Conservation (phyloP, 495 filamentous ascomycete species). For the Hypoxylon fuscum region DNA sequence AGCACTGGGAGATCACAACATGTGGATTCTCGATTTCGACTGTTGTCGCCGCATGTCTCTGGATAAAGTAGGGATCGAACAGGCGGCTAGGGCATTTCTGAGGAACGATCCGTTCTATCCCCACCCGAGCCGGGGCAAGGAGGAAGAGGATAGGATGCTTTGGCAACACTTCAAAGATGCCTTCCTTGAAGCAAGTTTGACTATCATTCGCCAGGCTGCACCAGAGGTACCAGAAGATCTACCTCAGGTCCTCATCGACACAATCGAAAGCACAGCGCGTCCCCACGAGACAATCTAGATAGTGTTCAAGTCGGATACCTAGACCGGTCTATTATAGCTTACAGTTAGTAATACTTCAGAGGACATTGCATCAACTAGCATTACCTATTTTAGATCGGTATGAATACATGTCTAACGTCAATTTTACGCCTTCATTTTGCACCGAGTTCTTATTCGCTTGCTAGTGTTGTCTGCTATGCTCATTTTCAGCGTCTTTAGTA, state of each 20-base stretch:
- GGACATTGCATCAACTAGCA: too few species aligned
- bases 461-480: too few species aligned
- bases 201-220: slow-evolving; percentile 13
- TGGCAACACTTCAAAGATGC: slow-evolving; percentile 47
- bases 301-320: too few species aligned
- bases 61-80: slow-evolving; percentile 43
- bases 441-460: too few species aligned
- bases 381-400: too few species aligned
- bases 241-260: slow-evolving; percentile 1
- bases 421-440: too few species aligned
- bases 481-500: too few species aligned
- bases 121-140: slow-evolving; percentile 35
- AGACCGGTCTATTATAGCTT: too few species aligned
- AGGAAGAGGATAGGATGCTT: slow-evolving; percentile 33
- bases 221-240: slow-evolving; percentile 8
- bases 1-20: slow-evolving; percentile 32
- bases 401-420: too few species aligned
- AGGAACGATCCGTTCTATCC: slow-evolving; percentile 57
- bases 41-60: slow-evolving; percentile 47
- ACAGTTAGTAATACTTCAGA: too few species aligned
- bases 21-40: slow-evolving; percentile 62
- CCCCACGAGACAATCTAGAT: slow-evolving; percentile 27
- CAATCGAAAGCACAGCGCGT: slow-evolving; percentile 1
- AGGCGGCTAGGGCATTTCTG: slow-evolving; percentile 48
- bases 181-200: slow-evolving; percentile 38